Evolutionary conservation across 169 alveolate species (phyloP).

Genomic region (Babesia sp.): DNA sequence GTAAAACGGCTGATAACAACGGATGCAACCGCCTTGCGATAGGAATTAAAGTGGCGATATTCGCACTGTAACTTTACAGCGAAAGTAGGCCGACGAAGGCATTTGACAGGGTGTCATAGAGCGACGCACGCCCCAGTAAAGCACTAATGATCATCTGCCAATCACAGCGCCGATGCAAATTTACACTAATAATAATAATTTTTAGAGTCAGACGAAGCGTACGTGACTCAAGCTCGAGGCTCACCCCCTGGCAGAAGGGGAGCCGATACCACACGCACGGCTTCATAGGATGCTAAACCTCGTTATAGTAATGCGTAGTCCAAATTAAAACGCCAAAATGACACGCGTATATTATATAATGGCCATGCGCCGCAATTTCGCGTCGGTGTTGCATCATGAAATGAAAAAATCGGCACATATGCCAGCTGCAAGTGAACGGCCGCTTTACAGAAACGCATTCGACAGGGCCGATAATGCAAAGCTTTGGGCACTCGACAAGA

Average conservation of each 20-base stretch:
- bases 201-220: neutral
- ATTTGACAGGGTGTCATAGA: neutral
- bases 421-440: slow-evolving; percentile 84
- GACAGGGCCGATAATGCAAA: slow-evolving; percentile 85
- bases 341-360: slow-evolving; percentile 21
- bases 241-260: slow-evolving; percentile 24
- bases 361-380: slow-evolving; percentile 57
- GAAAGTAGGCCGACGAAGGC: neutral
- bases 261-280: slow-evolving; percentile 3
- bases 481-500: slow-evolving; percentile 78
- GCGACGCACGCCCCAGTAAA: slow-evolving; percentile 10
- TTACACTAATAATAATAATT: too few species aligned
- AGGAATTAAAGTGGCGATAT: neutral
- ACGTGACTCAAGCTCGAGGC: neutral
- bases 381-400: slow-evolving; percentile 68
- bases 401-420: slow-evolving; percentile 67
- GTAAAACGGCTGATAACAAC: neutral
- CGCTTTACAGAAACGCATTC: slow-evolving; percentile 79
- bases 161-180: too few species aligned
- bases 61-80: neutral
- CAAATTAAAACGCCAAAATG: neutral
- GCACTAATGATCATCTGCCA: neutral
- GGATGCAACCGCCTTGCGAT: neutral
- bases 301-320: neutral
- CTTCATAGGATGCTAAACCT: neutral